Conservation (phyloP, 2,329 filamentous ascomycete genomes). For the Exophiala xenobiotica region DNA sequence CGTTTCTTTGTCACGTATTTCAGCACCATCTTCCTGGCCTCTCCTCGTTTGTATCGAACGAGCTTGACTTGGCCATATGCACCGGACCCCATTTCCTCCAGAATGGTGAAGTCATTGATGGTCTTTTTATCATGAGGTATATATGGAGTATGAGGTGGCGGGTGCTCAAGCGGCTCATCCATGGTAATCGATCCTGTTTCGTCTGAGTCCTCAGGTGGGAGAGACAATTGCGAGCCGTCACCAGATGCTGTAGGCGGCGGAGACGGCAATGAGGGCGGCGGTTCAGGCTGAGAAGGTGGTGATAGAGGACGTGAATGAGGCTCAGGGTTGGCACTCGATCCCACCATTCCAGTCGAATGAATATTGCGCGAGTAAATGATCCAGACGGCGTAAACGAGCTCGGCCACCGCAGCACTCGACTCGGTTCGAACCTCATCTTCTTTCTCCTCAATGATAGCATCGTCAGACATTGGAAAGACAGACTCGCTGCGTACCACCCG, state of each 20-base stretch:
- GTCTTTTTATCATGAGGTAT: slow-evolving; percentile 64
- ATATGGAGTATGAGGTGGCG: slow-evolving; percentile 28
- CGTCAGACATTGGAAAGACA: slow-evolving; percentile 57
- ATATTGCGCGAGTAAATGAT: slow-evolving; percentile 93
- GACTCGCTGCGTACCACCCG: slow-evolving; percentile 89
- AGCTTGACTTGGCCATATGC: slow-evolving; percentile 98
- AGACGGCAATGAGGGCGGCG: slow-evolving; percentile 61
- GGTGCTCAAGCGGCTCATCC: slow-evolving; percentile 42
- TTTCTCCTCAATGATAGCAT: slow-evolving; percentile 64
- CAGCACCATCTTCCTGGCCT: slow-evolving; percentile 75
- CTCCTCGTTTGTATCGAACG: slow-evolving; percentile 74
- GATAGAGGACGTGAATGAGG: slow-evolving; percentile 64
- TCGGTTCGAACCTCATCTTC: slow-evolving; percentile 55
- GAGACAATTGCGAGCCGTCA: slow-evolving; percentile 41
- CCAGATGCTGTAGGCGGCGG: slow-evolving; percentile 35
- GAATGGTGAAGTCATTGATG: slow-evolving; percentile 84
- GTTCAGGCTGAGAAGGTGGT: slow-evolving; percentile 74
- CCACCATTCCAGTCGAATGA: slow-evolving; percentile 68
- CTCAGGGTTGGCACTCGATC: slow-evolving; percentile 53
- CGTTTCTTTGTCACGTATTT: slow-evolving; percentile 97
- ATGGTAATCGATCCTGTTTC: slow-evolving; percentile 52
- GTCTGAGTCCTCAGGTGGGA: slow-evolving; percentile 39
- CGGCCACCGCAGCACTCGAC: slow-evolving; percentile 55
- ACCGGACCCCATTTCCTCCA: slow-evolving; percentile 98
- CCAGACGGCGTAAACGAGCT: slow-evolving; percentile 93